Conservation (phyloP, 78 protist genomes). For the Guillardia theta region DNA sequence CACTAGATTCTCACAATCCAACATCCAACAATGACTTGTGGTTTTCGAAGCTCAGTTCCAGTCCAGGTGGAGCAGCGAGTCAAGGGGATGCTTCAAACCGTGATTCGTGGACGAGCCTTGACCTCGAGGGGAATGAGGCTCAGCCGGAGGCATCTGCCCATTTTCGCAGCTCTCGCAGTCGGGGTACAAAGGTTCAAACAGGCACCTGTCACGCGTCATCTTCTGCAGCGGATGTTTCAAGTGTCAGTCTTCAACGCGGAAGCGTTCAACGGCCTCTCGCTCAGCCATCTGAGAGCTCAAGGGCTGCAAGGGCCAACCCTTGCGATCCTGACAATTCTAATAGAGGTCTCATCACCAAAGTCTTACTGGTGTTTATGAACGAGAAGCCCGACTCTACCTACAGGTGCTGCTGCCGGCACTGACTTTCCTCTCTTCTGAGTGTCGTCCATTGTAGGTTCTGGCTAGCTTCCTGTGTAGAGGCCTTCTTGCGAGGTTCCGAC, state of each 20-base stretch:
- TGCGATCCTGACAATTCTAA: no score
- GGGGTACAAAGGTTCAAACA: background rate
- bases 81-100: background rate
- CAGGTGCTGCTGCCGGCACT: background rate
- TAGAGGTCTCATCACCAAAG: background rate
- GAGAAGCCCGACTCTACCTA: constrained; percentile 36
- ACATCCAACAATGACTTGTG: background rate
- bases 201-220: background rate
- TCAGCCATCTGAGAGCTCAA: background rate
- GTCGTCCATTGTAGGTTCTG: constrained; percentile 8
- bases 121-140: no score
- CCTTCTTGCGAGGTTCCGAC: constrained; percentile 24
- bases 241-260: background rate
- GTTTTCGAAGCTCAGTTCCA: background rate
- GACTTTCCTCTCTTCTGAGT: background rate
- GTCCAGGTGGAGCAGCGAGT: background rate
- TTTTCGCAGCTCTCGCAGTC: background rate
- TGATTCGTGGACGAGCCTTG: no score
- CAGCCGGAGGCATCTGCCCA: background rate
- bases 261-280: no score
- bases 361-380: background rate
- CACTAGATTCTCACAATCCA: background rate
- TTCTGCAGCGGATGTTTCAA: background rate
- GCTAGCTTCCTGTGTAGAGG: constrained; percentile 33
- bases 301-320: no score